Evolutionary conservation across 129 eudicot genomes (phyloP), one percentile per base, ranked within the genome.

Genomic region (Tagetes erecta): DNA sequence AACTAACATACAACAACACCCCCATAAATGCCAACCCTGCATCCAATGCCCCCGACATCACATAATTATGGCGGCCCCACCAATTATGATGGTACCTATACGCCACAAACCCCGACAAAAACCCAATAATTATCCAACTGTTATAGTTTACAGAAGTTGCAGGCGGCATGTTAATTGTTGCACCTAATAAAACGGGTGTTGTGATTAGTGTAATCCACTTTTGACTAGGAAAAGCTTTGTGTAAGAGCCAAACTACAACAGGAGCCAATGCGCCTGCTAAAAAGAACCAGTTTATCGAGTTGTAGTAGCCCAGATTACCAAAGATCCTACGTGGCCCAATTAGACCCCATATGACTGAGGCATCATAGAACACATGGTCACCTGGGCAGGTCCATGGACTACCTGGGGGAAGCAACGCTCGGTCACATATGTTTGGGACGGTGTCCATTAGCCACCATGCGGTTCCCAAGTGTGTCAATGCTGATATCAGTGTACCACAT

Each of bases 21-120:
- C 92, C 92, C 96, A 88, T 87, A 68, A 92, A 89, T 46, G 97
- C 96, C 66, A 92, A 72, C 4, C 97, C 97, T n/a, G 97, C 96
- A 86, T 92, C 96, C 33, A 92, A 86, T 39, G 96, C 90, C 41
- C 97, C 97, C 0, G 96, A 92, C 30, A 92, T 45, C 57, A 86
- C 81, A 50, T 92, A 92, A 36, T 89, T 88, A 79, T 88, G 88
- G 6, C 96, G 85, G n/a, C 88, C 80, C 96, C 93, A 89, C 97
- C 93, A 92, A 13, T 73, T 78, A 5, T 85, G 90, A 66, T 87
- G 84, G 68, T 88, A 91, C 60, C 92, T 80, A 58, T 80, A 91
- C 0, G 86, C 95, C 55, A 91, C 85, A 72, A 76, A 91, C 3
- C 95, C 97, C 8, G 92, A 91, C n/a, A 91, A 20, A 76, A 88